Base-by-base conservation (phyloP, 116 monocot species). In the Cymodocea nodosa region DNA sequence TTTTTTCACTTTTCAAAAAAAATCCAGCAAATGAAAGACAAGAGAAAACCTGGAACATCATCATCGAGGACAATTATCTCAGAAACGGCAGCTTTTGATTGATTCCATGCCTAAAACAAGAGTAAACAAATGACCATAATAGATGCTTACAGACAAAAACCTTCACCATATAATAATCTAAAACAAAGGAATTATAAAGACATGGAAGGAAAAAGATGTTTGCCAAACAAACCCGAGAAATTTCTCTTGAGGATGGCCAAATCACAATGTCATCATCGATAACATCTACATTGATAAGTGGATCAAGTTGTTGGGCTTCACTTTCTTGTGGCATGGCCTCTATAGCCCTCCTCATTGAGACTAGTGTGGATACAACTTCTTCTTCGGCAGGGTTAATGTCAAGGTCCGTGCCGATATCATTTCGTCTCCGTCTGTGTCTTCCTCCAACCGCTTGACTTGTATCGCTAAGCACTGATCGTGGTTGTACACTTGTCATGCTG, bases 191-290 rank as follows among this genome's bases (percentile, higher is more conserved):
- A 10, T 12, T 44, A 10, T 10, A 44, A 44, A 44, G 12, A 44
- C 1, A 44, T 44, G 7, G 44, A 12, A 44, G 44, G 44, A 10
- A 44, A 44, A 44, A 44, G 3, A 44, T 44, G 8, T 50, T 50
- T 64, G 36, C 20, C 19, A 49, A 18, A 50, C 64, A 64, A 67
- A 67, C 55, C 67, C 18, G 52, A 55, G 35, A 22, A 53, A 34
- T 35, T 35, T 13, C 53, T 67, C 17, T 54, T 37, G 35, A 67
- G 52, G 53, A 53, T 18, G 19, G 52, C 49, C 52, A 13, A 6
- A 36, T 53, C 20, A 14, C 35, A 22, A 54, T 52, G 15, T 67
- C 53, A 36, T 54, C 54, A 4, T 67, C 34, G 54, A 16, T 54
- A 7, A 12, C 51, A 2, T 13, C 18, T 12, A 54, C 53, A 54